Evolutionary conservation across 1,284 basidiomycete species (phyloP).

Genomic region (Cutaneotrichosporon sp.): DNA sequence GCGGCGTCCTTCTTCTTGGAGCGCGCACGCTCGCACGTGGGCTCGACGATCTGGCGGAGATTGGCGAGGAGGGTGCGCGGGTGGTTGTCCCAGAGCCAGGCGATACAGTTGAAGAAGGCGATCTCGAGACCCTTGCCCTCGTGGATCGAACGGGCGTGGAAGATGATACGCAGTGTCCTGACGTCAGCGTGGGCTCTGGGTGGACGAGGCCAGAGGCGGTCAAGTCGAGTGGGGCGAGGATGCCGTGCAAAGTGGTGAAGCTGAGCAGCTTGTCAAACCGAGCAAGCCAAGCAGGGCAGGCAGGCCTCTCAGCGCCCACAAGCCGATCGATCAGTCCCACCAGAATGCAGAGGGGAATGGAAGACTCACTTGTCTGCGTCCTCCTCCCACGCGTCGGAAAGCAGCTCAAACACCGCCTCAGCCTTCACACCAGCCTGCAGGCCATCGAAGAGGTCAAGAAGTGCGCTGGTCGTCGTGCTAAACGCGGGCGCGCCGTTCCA

Average conservation of each 20-base stretch:
- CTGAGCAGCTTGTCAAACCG: too few relatives aligned
- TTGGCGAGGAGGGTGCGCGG: conserved; percentile 38
- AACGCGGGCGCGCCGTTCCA: conserved; percentile 31
- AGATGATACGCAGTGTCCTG: conserved; percentile 36
- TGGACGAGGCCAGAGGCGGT: too few relatives aligned
- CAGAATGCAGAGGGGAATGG: not conserved
- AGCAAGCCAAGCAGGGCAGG: too few relatives aligned
- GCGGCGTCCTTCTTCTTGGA: conserved; percentile 25
- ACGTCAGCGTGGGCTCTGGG: not conserved
- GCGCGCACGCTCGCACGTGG: conserved; percentile 31
- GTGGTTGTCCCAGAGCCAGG: conserved; percentile 38
- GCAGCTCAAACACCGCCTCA: conserved; percentile 18
- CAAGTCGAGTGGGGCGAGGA: too few relatives aligned
- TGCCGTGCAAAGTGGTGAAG: too few relatives aligned
- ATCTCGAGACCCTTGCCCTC: conserved; percentile 41
- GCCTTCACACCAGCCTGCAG: conserved; percentile 24
- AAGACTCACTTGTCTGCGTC: conserved; percentile 31
- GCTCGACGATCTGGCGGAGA: conserved; percentile 34
- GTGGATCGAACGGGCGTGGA: conserved; percentile 42
- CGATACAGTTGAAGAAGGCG: conserved; percentile 28
- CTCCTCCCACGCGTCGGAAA: conserved; percentile 29
- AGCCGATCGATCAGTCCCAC: not conserved
- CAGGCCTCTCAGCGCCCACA: too few relatives aligned
- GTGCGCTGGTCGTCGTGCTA: conserved; percentile 20
- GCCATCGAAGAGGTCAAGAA: conserved; percentile 36